These are phyloP conservation scores for Rhododendron griersonianum DNA, from an alignment of 148 eudicot species.

Conservation along the genomic window DNA sequence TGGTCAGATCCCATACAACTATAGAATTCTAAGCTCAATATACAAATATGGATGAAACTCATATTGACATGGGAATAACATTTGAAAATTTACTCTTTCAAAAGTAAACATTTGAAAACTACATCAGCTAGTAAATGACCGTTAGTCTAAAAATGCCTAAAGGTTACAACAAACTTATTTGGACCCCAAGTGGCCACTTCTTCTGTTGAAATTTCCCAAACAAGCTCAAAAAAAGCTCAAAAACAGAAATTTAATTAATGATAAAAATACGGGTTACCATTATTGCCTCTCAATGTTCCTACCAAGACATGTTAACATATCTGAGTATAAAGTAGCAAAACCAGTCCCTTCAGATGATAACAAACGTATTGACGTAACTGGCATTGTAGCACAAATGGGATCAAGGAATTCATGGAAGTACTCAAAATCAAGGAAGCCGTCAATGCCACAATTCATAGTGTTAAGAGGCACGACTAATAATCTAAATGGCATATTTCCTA, in stretches of 20 bases:
- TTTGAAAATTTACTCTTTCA: neutral
- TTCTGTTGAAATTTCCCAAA: neutral
- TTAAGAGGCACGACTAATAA: neutral
- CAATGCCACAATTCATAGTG: neutral
- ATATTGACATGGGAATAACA: neutral
- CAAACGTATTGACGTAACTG: neutral
- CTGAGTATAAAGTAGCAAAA: neutral
- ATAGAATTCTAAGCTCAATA: neutral
- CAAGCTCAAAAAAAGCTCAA: neutral
- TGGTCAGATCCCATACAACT: constrained; percentile 1
- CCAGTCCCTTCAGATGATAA: neutral
- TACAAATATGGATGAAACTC: neutral
- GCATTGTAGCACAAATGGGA: neutral
- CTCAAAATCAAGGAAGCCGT: neutral
- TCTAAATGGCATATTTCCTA: neutral
- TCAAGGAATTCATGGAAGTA: neutral
- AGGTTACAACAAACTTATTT: neutral
- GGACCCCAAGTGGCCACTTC: neutral
- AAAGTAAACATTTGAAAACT: neutral
- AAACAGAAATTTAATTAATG: neutral
- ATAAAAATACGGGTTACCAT: neutral
- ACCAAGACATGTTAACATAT: neutral
- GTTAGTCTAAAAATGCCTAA: neutral
- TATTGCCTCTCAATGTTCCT: neutral
- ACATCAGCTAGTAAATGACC: neutral